Evolutionary conservation across 441 rosid genomes (phyloP).

Genomic region (Caryocar brasiliense): DNA sequence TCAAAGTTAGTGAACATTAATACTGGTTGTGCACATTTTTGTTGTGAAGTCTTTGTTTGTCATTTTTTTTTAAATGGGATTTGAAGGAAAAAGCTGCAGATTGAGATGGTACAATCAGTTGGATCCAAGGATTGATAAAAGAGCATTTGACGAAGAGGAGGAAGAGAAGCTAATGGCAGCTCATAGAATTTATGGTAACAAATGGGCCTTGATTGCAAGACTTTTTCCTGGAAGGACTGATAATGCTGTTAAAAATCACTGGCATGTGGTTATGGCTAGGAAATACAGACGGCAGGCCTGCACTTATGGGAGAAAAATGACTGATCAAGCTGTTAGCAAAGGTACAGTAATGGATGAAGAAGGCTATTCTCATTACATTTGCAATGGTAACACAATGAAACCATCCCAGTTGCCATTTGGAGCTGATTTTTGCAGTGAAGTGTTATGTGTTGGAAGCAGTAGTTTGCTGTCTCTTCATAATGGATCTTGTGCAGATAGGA

Average conservation of each 20-base stretch:
- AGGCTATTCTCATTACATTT: not conserved
- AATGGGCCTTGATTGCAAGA: slow-evolving; percentile 62
- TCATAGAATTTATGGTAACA: slow-evolving; percentile 53
- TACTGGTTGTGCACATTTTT: not conserved
- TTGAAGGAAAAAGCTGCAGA: slow-evolving; percentile 55
- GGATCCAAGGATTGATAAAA: slow-evolving; percentile 45
- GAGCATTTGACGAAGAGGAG: slow-evolving; percentile 44
- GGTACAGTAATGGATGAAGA: not conserved
- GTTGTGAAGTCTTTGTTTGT: not conserved
- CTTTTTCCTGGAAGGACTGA: slow-evolving; percentile 60
- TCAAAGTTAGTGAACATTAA: not conserved
- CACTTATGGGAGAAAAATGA: slow-evolving; percentile 36
- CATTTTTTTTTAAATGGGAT: not conserved
- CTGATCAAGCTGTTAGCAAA: slow-evolving; percentile 10
- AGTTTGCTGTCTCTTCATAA: slow-evolving; percentile 3
- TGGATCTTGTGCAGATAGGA: slow-evolving; percentile 11
- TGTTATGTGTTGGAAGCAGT: slow-evolving; percentile 16
- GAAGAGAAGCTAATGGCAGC: slow-evolving; percentile 56
- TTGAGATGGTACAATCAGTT: slow-evolving; percentile 63
- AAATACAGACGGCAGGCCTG: slow-evolving; percentile 41
- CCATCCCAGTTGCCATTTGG: slow-evolving; percentile 4
- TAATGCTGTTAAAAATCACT: slow-evolving; percentile 62
- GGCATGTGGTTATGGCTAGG: slow-evolving; percentile 69
- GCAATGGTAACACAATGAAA: not conserved
- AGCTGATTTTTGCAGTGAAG: not conserved